Evolutionary conservation across 805 yeast species (phyloP).

Genomic region (Spathaspora sp.): DNA sequence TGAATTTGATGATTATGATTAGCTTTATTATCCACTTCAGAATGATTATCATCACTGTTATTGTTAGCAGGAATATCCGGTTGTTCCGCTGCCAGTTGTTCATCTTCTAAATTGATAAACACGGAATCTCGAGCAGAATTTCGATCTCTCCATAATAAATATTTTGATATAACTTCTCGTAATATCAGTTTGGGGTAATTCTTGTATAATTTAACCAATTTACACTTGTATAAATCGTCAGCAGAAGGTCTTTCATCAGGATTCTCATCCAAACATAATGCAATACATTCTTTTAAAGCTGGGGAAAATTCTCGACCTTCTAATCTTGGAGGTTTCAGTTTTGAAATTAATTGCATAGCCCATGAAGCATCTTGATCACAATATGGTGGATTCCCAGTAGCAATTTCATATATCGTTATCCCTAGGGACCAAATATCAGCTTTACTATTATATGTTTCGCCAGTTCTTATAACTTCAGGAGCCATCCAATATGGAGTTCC

Average conservation of each 20-base stretch:
- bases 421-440: constrained; percentile 99
- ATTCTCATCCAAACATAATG: constrained; percentile 88
- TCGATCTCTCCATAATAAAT: constrained; percentile 68
- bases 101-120: constrained; percentile 23
- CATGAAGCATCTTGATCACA: constrained; percentile 92
- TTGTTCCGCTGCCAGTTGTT: constrained; percentile 2
- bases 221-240: constrained; percentile 74
- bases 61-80: constrained; percentile 10
- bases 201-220: constrained; percentile 63
- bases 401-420: constrained; percentile 88
- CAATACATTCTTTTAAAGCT: constrained; percentile 79
- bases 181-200: constrained; percentile 56
- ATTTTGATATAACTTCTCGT: constrained; percentile 72
- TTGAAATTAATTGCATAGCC: constrained; percentile 91
- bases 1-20: constrained; percentile 23
- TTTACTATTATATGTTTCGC: constrained; percentile 78
- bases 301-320: constrained; percentile 85
- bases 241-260: constrained; percentile 87
- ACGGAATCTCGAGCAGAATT: constrained; percentile 52
- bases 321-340: constrained; percentile 89
- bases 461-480: constrained; percentile 94
- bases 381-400: constrained; percentile 97
- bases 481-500: constrained; percentile 99
- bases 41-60: constrained; percentile 5
- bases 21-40: neutral